Base-by-base conservation (phyloP, 148 eudicot species). In the Rhododendron vialii region DNA sequence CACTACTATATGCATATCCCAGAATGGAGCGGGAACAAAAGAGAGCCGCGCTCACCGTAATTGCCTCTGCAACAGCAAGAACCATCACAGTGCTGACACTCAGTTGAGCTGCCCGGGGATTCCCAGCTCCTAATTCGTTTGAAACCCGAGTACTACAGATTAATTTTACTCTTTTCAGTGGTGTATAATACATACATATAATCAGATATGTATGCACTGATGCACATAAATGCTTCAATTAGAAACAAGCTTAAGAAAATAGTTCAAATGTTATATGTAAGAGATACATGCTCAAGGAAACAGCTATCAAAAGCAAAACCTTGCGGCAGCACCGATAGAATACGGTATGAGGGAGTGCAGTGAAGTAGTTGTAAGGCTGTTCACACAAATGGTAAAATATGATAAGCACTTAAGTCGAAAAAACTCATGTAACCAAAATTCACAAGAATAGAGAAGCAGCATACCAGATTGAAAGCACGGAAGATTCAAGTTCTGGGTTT, bases 111-210 rank as follows among this genome's bases (percentile, higher is more conserved):
- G 85, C 84, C 71, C 84, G 48, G 12, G 93, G 80, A 51, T 88
- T 89, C 33, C 93, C 94, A 18, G 94, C 92, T 82, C 94, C 94
- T 41, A 92, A 80, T 78, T 92, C 92, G 75, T 92, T 92, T 2
- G 93, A 87, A 65, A 92, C 89, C 73, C 90, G 80, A 13, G 92
- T 90, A 87, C 92, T 92, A 71, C 73, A 82, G 7, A 3, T 30
- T 6, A 65, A 35, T 20, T 15, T 38, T 38, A 38, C 6, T 4
- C 6, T 38, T 5, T 38, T 38, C 43, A 38, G 43, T 38, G 43
- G 43, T 38, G 43, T 38, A 38, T 38, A 38, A 38, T 38, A 38
- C 43, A 38, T 38, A 38, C 43, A 5, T 38, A 38, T 38, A 38
- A 5, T 63, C 28, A 22, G 28, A 63, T 7, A 61, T 20, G 20